Conservation (phyloP, 139 green algal genomes). For the Coccomyxa sp. region DNA sequence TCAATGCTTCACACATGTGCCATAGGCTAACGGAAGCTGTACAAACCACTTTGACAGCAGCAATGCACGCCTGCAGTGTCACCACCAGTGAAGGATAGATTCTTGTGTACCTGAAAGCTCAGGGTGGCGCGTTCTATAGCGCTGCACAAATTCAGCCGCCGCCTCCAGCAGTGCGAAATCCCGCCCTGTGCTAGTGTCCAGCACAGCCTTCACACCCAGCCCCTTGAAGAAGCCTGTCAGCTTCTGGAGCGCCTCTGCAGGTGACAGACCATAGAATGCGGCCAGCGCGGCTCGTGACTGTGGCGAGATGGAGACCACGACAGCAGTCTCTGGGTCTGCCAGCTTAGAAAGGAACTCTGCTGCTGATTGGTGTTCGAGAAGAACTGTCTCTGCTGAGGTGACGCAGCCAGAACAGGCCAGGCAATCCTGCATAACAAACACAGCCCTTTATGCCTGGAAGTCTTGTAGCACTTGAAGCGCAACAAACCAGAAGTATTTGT, state of each 20-base stretch:
- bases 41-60: too few relatives aligned
- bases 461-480: too few relatives aligned
- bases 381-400: slow-evolving; percentile 90
- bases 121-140: slow-evolving; percentile 26
- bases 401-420: slow-evolving; percentile 96
- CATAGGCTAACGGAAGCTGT: too few relatives aligned
- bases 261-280: slow-evolving; percentile 26
- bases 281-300: slow-evolving; percentile 77
- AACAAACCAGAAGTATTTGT: too few relatives aligned
- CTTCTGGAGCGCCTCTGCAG: slow-evolving; percentile 12
- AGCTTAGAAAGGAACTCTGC: slow-evolving; percentile 55
- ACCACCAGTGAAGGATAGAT: too few relatives aligned
- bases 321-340: slow-evolving; percentile 19
- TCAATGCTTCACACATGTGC: too few relatives aligned
- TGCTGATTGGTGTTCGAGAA: slow-evolving; percentile 88
- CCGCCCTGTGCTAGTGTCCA: slow-evolving; percentile 58
- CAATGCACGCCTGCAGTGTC: too few relatives aligned
- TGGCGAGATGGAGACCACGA: slow-evolving; percentile 84
- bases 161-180: slow-evolving; percentile 81
- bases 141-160: slow-evolving; percentile 73
- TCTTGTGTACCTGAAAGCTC: too few relatives aligned
- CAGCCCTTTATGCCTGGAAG: neutral
- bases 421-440: slow-evolving; percentile 75
- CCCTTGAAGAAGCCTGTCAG: slow-evolving; percentile 53
- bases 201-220: slow-evolving; percentile 63